A percentile compares a stretch with the other conserved stretches of the same genome.
Conservation (phyloP, 2,329 filamentous ascomycete genomes). For the Hymenoscyphus scutula region DNA sequence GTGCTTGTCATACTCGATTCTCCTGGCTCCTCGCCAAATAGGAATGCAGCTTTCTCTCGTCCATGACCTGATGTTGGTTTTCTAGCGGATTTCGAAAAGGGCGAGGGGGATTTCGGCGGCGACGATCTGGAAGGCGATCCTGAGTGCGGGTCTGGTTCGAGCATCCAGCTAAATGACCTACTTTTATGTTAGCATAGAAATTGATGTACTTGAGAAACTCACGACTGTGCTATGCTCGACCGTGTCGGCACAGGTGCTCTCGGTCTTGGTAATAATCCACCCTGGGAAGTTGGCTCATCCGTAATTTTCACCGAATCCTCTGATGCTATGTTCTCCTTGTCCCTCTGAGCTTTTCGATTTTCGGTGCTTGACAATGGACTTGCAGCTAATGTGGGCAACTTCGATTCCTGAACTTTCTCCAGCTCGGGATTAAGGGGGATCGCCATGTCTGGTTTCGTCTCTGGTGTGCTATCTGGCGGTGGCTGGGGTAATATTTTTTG, state of each 20-base stretch:
- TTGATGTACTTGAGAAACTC: conserved; percentile 6
- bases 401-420: neutral
- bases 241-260: conserved; percentile 54
- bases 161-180: conserved; percentile 72
- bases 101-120: conserved; percentile 30
- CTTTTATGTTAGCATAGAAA: neutral
- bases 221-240: conserved; percentile 66
- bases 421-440: conserved; percentile 5
- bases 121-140: conserved; percentile 21
- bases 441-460: neutral
- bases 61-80: conserved; percentile 27
- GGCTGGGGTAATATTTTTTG: neutral
- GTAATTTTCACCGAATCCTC: conserved; percentile 1
- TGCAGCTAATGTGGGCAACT: neutral
- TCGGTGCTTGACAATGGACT: conserved; percentile 3
- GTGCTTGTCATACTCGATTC: conserved; percentile 21
- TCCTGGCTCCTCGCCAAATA: conserved; percentile 36
- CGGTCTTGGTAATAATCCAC: conserved; percentile 21
- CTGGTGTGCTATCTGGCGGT: neutral
- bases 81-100: conserved; percentile 31
- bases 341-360: conserved; percentile 10
- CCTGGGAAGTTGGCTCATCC: conserved; percentile 7
- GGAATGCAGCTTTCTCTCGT: conserved; percentile 36
- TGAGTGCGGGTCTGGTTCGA: conserved; percentile 47
- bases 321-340: conserved; percentile 4